A percentile compares a stretch with the other conserved stretches of the same genome.
phyloP scores from a whole-genome alignment of 495 filamentous ascomycete species.

The Collariella sp. region DNA sequence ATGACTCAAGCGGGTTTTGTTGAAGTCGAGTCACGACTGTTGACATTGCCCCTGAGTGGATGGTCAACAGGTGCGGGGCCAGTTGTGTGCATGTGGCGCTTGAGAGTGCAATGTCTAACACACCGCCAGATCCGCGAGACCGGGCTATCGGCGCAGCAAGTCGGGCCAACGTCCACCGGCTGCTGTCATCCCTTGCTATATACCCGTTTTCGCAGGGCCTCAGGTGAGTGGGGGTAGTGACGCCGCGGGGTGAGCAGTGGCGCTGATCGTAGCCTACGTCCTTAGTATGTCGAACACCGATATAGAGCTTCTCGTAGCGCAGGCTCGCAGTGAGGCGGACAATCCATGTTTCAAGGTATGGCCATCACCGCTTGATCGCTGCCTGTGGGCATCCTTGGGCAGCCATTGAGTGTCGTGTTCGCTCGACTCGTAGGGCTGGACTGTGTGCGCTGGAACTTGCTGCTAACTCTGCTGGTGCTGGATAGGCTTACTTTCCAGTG shows the following conservation, averaged over 20 bases:
- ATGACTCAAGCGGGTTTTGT: slow-evolving; percentile 63
- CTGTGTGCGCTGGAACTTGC: too few species aligned
- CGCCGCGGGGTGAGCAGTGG: background rate
- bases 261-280: slow-evolving; percentile 30
- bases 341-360: slow-evolving; percentile 54
- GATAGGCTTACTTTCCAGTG: slow-evolving; percentile 65
- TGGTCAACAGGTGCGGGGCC: slow-evolving; percentile 59
- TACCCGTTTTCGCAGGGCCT: slow-evolving; percentile 50
- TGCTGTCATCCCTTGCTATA: slow-evolving; percentile 53
- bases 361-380: background rate
- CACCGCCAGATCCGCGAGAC: slow-evolving; percentile 48
- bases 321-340: slow-evolving; percentile 58
- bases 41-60: slow-evolving; percentile 62
- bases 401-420: background rate
- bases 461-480: background rate
- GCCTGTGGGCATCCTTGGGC: background rate
- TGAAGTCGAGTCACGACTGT: slow-evolving; percentile 59
- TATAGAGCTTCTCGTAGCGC: slow-evolving; percentile 55
- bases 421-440: background rate
- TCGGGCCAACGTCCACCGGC: slow-evolving; percentile 49
- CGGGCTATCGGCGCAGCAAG: slow-evolving; percentile 55
- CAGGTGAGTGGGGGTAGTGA: slow-evolving; percentile 22
- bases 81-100: background rate
- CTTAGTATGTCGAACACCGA: slow-evolving; percentile 52
- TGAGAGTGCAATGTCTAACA: slow-evolving; percentile 7